phyloP scores from a whole-genome alignment of 306 rosid species.

The Citrullus amarus region DNA sequence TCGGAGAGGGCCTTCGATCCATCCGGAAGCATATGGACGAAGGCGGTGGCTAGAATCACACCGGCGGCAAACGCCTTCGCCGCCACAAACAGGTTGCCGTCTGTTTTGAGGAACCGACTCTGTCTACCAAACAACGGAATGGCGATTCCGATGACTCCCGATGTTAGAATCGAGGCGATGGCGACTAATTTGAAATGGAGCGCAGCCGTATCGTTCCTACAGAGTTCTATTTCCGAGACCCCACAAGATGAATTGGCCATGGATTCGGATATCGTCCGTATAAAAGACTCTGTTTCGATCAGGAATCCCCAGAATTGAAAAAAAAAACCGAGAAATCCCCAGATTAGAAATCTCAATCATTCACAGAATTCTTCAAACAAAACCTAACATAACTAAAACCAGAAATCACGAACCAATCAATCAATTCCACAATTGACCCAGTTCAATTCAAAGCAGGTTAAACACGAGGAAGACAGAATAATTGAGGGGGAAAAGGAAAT shows the following conservation, averaged over 20 bases:
- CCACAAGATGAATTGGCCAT: conserved; percentile 48
- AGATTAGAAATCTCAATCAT: neutral
- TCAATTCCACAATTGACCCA: neutral
- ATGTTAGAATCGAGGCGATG: conserved; percentile 49
- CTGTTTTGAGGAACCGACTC: conserved; percentile 50
- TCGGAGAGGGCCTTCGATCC: conserved; percentile 38
- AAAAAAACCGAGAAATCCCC: neutral
- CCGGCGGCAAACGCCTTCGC: conserved; percentile 95
- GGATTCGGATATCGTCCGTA: conserved; percentile 26
- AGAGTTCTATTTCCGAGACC: conserved; percentile 26
- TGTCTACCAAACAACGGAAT: conserved; percentile 55
- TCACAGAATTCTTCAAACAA: conserved; percentile 13
- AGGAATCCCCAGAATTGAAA: neutral
- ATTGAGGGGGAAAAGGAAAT: neutral
- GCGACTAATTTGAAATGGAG: conserved; percentile 53
- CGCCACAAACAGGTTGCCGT: conserved; percentile 58
- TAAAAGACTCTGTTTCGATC: conserved; percentile 17
- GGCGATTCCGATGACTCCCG: conserved; percentile 68
- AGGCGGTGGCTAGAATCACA: conserved; percentile 83
- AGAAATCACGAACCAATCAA: neutral
- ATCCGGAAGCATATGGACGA: conserved; percentile 79
- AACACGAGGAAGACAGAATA: neutral
- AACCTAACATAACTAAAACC: neutral
- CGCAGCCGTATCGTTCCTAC: conserved; percentile 66
- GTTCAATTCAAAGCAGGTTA: neutral